Percentiles rank a stretch among this genome's conserved stretches.
Conservation (phyloP, 257 asterid genomes). For the Fraxinus excelsior region DNA sequence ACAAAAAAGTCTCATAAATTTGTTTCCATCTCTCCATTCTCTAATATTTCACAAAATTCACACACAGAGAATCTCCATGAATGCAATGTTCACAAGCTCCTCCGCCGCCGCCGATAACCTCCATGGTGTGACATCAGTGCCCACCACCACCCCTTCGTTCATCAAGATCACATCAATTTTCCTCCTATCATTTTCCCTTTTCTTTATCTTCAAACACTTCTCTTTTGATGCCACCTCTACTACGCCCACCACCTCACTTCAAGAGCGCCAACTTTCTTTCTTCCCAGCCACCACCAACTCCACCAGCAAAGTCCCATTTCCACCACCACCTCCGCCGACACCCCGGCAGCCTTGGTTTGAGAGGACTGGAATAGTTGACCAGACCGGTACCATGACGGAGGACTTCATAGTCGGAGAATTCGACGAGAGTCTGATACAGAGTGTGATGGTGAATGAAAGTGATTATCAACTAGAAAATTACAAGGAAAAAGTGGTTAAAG, state of each 20-base stretch:
- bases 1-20: constrained; percentile 2
- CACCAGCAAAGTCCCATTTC: constrained; percentile 9
- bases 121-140: background rate
- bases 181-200: constrained; percentile 40
- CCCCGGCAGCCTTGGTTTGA: constrained; percentile 34
- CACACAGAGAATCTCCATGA: constrained; percentile 25
- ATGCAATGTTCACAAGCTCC: constrained; percentile 24
- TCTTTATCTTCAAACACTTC: constrained; percentile 41
- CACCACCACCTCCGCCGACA: constrained; percentile 33
- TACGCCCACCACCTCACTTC: constrained; percentile 23
- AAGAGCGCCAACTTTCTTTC: constrained; percentile 33
- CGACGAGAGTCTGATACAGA: constrained; percentile 43
- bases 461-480: constrained; percentile 22
- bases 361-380: constrained; percentile 66
- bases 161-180: constrained; percentile 40
- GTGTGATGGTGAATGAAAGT: constrained; percentile 36
- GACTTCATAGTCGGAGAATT: constrained; percentile 58
- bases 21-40: background rate
- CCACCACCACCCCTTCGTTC: constrained; percentile 24
- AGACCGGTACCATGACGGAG: constrained; percentile 57
- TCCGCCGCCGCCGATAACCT: constrained; percentile 28
- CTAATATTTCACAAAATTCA: constrained; percentile 8
- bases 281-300: constrained; percentile 24
- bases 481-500: constrained; percentile 26
- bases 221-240: constrained; percentile 10